Evolutionary conservation across 768 basidiomycete genomes (phyloP).

Genomic region (Termitomyces sp.): DNA sequence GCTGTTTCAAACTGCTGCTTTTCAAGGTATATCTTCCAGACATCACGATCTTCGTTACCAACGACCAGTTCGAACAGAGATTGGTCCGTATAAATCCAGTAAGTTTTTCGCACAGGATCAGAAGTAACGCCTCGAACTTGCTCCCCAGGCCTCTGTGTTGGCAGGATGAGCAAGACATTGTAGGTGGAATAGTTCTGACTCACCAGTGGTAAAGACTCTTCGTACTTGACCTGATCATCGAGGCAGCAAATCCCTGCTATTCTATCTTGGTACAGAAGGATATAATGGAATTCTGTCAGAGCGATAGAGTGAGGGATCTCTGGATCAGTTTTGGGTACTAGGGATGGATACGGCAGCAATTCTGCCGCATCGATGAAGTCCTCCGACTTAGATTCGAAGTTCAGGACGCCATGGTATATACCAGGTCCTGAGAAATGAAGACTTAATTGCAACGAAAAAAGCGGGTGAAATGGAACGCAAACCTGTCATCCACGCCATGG

Average conservation of each 20-base stretch:
- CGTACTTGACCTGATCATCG: constrained; percentile 78
- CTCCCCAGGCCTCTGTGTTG: constrained; percentile 69
- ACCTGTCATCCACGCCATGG: constrained; percentile 93
- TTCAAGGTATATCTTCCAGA: constrained; percentile 89
- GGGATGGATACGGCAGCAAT: constrained; percentile 71
- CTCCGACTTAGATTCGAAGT: constrained; percentile 65
- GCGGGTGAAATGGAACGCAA: constrained; percentile 14
- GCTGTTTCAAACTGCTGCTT: constrained; percentile 77
- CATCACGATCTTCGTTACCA: constrained; percentile 86
- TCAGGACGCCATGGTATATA: constrained; percentile 80
- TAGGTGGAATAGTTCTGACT: constrained; percentile 20
- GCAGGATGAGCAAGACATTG: background rate
- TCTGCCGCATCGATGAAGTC: constrained; percentile 76
- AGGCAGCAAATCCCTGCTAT: constrained; percentile 76
- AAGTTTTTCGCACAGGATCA: constrained; percentile 86
- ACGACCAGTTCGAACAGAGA: constrained; percentile 86
- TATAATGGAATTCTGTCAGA: constrained; percentile 89
- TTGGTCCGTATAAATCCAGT: constrained; percentile 90
- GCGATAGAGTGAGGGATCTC: constrained; percentile 72
- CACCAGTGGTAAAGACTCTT: constrained; percentile 81
- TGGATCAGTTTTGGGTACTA: constrained; percentile 24
- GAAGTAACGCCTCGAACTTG: constrained; percentile 69
- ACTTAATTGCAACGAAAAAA: background rate
- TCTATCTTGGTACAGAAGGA: constrained; percentile 78
- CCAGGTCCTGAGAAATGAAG: constrained; percentile 65